Evolutionary conservation across 345 rosid species (phyloP).

Genomic region (Hevea brasiliensis): DNA sequence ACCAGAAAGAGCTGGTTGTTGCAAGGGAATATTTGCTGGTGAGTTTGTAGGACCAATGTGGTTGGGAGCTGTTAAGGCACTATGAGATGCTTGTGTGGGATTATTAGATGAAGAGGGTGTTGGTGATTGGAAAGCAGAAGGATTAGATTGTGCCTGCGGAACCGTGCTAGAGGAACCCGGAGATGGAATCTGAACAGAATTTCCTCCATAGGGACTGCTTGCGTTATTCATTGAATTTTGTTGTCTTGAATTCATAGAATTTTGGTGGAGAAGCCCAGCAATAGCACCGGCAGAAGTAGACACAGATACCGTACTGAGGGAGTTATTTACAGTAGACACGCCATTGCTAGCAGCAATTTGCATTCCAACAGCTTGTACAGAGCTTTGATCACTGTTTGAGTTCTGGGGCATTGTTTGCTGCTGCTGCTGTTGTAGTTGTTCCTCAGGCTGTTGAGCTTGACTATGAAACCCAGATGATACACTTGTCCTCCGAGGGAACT

Average conservation of each 20-base stretch:
- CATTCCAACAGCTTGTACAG: conserved; percentile 49
- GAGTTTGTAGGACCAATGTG: conserved; percentile 61
- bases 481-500: conserved; percentile 77
- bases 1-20: conserved; percentile 53
- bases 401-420: conserved; percentile 44
- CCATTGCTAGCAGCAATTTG: conserved; percentile 58
- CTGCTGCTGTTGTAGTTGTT: conserved; percentile 51
- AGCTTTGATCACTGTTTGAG: conserved; percentile 49
- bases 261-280: conserved; percentile 89
- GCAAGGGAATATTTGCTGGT: conserved; percentile 55
- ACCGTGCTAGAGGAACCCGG: conserved; percentile 73
- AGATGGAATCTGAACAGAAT: conserved; percentile 67
- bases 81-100: conserved; percentile 53
- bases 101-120: conserved; percentile 61
- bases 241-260: conserved; percentile 79
- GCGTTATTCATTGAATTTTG: conserved; percentile 70
- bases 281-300: conserved; percentile 70
- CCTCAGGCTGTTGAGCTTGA: conserved; percentile 65
- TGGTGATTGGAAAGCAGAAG: conserved; percentile 73
- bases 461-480: conserved; percentile 49
- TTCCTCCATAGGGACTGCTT: conserved; percentile 77
- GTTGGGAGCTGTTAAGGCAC: conserved; percentile 48
- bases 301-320: conserved; percentile 53
- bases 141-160: conserved; percentile 59
- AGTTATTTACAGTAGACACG: conserved; percentile 50